phyloP scores from a whole-genome alignment of 768 basidiomycete species.

The Mrakia hoshinonis region DNA sequence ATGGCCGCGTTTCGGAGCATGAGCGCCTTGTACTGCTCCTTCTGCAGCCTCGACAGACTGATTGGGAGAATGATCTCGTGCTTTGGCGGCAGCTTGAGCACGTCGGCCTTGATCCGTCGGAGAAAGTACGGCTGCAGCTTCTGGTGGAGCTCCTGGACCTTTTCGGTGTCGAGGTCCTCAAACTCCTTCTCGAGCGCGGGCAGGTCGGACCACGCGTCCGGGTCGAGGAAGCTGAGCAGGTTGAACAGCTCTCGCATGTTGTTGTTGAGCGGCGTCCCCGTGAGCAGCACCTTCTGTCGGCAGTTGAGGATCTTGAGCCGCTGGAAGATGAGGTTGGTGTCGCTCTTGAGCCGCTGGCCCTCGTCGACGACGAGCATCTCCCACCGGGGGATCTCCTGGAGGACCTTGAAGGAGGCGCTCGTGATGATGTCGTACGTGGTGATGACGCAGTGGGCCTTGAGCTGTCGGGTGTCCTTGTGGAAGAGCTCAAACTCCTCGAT shows the following conservation, averaged over 20 bases:
- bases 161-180: slow-evolving; percentile 66
- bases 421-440: slow-evolving; percentile 81
- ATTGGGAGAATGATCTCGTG: slow-evolving; percentile 59
- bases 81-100: slow-evolving; percentile 75
- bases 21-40: slow-evolving; percentile 77
- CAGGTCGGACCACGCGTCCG: slow-evolving; percentile 51
- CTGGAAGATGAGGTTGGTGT: slow-evolving; percentile 67
- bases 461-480: slow-evolving; percentile 44
- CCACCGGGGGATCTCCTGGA: slow-evolving; percentile 80
- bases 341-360: slow-evolving; percentile 37
- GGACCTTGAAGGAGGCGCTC: slow-evolving; percentile 61
- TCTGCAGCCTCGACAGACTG: slow-evolving; percentile 76
- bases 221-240: slow-evolving; percentile 79
- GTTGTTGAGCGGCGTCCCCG: slow-evolving; percentile 94
- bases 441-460: slow-evolving; percentile 52
- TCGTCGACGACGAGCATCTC: slow-evolving; percentile 61
- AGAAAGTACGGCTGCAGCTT: slow-evolving; percentile 79
- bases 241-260: slow-evolving; percentile 95
- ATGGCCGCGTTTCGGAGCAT: slow-evolving; percentile 17
- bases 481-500: slow-evolving; percentile 73
- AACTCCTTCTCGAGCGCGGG: slow-evolving; percentile 64
- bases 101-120: slow-evolving; percentile 85
- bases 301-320: slow-evolving; percentile 70
- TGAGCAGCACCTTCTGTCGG: slow-evolving; percentile 77
- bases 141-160: slow-evolving; percentile 67